These are phyloP conservation scores for Bryoglossum gracile DNA, from an alignment of 495 filamentous ascomycete species.

Conservation along the genomic window DNA sequence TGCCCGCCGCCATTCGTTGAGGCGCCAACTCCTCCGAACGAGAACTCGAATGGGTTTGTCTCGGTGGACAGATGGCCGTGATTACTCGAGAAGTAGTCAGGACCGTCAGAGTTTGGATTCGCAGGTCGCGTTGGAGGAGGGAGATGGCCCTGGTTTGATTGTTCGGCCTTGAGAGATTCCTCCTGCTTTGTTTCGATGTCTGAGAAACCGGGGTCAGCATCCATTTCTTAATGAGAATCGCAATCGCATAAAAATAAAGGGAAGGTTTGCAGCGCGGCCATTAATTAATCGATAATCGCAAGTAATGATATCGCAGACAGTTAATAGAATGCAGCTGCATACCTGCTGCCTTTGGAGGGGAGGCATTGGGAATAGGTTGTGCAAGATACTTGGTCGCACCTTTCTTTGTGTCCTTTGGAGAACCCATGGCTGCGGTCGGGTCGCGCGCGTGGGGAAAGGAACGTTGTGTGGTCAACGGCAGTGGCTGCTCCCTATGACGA, in stretches of 20 bases:
- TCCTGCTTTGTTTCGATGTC: constrained; percentile 5
- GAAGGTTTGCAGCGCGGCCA: neutral
- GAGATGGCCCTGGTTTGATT: constrained; percentile 42
- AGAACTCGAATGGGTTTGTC: constrained; percentile 94
- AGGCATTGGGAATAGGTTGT: constrained; percentile 14
- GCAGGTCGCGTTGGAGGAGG: constrained; percentile 73
- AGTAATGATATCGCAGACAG: neutral
- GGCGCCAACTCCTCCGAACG: constrained; percentile 55
- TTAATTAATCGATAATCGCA: constrained; percentile 3
- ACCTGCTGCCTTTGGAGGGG: neutral
- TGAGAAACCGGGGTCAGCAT: neutral
- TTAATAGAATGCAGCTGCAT: neutral
- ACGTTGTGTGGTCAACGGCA: neutral
- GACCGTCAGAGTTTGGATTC: constrained; percentile 47
- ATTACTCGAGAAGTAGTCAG: constrained; percentile 69
- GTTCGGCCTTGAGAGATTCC: constrained; percentile 24
- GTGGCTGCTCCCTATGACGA: constrained; percentile 15
- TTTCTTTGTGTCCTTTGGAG: constrained; percentile 20
- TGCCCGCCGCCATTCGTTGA: constrained; percentile 35
- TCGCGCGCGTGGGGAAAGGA: constrained; percentile 6
- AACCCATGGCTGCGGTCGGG: constrained; percentile 20
- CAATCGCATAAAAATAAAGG: neutral
- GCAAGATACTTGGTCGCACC: constrained; percentile 16
- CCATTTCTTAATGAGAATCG: neutral
- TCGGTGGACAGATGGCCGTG: constrained; percentile 65